Conservation (phyloP, 1,284 basidiomycete species). For the Cryptococcus sp. region DNA sequence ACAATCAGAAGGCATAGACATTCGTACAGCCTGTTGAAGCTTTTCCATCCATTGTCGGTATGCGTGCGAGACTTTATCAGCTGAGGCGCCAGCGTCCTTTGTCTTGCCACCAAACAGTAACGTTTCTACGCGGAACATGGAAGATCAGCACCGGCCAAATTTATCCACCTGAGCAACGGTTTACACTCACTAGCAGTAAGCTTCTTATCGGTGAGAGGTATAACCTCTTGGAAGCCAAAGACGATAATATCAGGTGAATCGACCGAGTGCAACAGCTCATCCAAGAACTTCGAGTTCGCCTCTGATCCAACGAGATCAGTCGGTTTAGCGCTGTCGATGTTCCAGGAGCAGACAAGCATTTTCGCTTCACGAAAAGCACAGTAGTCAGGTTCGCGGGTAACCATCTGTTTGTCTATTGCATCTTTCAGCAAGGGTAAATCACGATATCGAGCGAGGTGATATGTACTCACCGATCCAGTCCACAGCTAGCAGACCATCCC, state of each 20-base stretch:
- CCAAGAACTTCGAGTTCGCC: conserved; percentile 71
- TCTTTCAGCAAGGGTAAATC: too few relatives aligned
- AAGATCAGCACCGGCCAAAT: too few relatives aligned
- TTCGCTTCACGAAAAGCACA: conserved; percentile 76
- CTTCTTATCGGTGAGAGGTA: conserved; percentile 88
- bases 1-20: conserved; percentile 66
- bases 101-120: conserved; percentile 73
- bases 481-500: conserved; percentile 84
- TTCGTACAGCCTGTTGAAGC: conserved; percentile 69
- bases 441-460: neutral
- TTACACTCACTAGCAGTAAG: conserved; percentile 70
- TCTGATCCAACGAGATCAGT: conserved; percentile 64
- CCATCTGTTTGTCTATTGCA: conserved; percentile 68
- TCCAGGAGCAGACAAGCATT: conserved; percentile 88
- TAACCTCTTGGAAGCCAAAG: conserved; percentile 94
- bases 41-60: conserved; percentile 88
- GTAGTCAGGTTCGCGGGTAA: conserved; percentile 72
- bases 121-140: conserved; percentile 58
- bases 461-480: conserved; percentile 81
- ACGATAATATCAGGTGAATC: conserved; percentile 82
- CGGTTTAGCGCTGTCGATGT: conserved; percentile 85
- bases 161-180: neutral
- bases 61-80: conserved; percentile 71
- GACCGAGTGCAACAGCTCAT: conserved; percentile 67
- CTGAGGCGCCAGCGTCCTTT: conserved; percentile 53